Conservation (phyloP, 108 stramenopile genomes). For the Skeletonema grethae region DNA sequence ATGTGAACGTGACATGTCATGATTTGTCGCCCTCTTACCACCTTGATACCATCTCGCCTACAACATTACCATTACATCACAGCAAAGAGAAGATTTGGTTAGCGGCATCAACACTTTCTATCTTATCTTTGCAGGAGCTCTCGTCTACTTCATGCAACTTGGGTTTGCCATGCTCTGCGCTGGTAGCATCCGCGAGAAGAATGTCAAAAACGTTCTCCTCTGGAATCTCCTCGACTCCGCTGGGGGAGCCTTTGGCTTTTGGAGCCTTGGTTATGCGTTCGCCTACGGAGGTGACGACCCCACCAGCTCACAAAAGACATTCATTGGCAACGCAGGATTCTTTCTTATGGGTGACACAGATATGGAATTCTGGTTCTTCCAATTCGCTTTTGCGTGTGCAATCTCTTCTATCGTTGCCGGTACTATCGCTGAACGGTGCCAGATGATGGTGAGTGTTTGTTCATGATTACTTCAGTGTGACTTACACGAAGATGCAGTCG, state of each 20-base stretch:
- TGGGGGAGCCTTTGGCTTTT: slow-evolving; percentile 86
- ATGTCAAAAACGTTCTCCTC: slow-evolving; percentile 87
- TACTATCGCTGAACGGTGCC: slow-evolving; percentile 71
- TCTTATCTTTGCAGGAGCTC: slow-evolving; percentile 79
- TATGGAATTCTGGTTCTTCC: slow-evolving; percentile 59
- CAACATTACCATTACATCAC: background rate
- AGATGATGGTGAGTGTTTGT: slow-evolving; percentile 37
- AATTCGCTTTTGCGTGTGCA: slow-evolving; percentile 60
- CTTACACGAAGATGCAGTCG: too few species aligned
- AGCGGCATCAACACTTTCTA: slow-evolving; percentile 75
- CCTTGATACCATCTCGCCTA: background rate
- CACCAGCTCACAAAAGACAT: slow-evolving; percentile 30
- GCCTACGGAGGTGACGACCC: slow-evolving; percentile 65
- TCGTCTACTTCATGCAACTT: slow-evolving; percentile 93
- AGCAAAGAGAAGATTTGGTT: slow-evolving; percentile 21
- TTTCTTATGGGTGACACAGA: slow-evolving; percentile 51
- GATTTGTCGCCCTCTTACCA: background rate
- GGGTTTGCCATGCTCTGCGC: slow-evolving; percentile 92
- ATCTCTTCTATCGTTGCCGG: slow-evolving; percentile 72
- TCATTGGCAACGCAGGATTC: slow-evolving; percentile 73
- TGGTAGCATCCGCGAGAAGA: slow-evolving; percentile 82
- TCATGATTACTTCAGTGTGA: too few species aligned
- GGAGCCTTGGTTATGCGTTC: slow-evolving; percentile 83
- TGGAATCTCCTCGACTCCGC: slow-evolving; percentile 90
- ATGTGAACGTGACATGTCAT: background rate